Evolutionary conservation across 2,329 filamentous ascomycete genomes (phyloP), one percentile per base, ranked within the genome.

Genomic region (Oidium heveae): DNA sequence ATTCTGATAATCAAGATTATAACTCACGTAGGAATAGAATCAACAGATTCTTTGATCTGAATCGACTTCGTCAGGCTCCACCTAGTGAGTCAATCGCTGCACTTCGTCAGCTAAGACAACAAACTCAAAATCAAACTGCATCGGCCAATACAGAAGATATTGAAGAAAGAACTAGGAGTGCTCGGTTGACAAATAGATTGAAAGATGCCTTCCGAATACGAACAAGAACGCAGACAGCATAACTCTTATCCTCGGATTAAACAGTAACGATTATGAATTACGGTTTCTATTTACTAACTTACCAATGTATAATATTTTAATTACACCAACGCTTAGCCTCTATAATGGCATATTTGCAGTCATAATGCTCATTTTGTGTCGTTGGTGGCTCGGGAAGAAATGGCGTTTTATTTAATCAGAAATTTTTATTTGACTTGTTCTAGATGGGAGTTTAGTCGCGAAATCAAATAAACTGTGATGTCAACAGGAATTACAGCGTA

Each of bases 31-130:
- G 68, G 37, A 67, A 70, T 41, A 70, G 76, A 22, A 61, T 71
- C 4, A 74, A 74, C 0, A 71, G 76, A 3, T 62, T 79, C 4
- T 68, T 79, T 43, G 76, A 80, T 59, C 67, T 78, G 49, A 71
- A 75, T 58, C 67, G 74, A 47, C 66, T 81, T 18, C 71, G 77
- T 12, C 71, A 78, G 56, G 76, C 76, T n/a, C 68, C 76, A 0
- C 69, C 72, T 3, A 74, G 79, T 59, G 77, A 81, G 64, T 74
- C 76, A n/a, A 76, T 81, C 54, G 75, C 74, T 55, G 74, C 72
- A 6, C 68, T 81, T 5, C 70, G 77, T 37, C 71, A 72, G 54
- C 69, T 72, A 50, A 41, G 70, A 69, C 59, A 70, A 68, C 57
- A 67, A 65, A 57, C 61, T 22, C 59, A 58, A 46, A 55, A 54